Evolutionary conservation across 306 rosid genomes (phyloP).

Genomic region (Adenanthera pavonina): DNA sequence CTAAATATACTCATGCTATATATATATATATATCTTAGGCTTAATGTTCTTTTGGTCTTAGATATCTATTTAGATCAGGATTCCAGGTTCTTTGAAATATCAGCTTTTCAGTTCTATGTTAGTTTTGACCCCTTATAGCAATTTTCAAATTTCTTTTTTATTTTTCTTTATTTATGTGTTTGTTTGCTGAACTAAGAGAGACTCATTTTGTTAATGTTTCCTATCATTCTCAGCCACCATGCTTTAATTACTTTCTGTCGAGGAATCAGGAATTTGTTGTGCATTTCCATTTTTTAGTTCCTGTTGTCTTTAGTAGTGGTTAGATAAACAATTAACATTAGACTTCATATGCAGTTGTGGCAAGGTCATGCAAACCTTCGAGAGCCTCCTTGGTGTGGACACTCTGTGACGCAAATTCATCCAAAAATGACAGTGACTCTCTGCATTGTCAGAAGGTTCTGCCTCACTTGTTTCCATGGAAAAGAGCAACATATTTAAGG

Average conservation of each 20-base stretch:
- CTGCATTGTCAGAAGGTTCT: constrained; percentile 58
- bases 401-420: constrained; percentile 53
- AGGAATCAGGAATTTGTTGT: constrained; percentile 31
- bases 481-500: constrained; percentile 71
- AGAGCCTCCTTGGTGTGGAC: constrained; percentile 94
- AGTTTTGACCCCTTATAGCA: constrained; percentile 8
- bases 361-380: constrained; percentile 54
- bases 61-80: constrained; percentile 31
- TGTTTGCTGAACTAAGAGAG: neutral
- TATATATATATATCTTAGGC: constrained; percentile 23
- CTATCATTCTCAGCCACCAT: constrained; percentile 29
- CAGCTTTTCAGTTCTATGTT: constrained; percentile 16
- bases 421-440: constrained; percentile 45
- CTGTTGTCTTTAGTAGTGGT: constrained; percentile 29
- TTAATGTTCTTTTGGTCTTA: neutral
- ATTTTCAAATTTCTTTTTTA: neutral
- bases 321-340: constrained; percentile 18
- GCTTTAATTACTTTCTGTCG: constrained; percentile 33
- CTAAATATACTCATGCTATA: constrained; percentile 12
- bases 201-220: constrained; percentile 16
- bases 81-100: constrained; percentile 25
- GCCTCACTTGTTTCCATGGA: constrained; percentile 88
- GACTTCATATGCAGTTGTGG: constrained; percentile 56
- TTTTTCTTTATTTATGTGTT: neutral
- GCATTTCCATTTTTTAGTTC: constrained; percentile 31